Evolutionary conservation across 2,329 filamentous ascomycete genomes (phyloP).

Genomic region (Triangularia setosa): DNA sequence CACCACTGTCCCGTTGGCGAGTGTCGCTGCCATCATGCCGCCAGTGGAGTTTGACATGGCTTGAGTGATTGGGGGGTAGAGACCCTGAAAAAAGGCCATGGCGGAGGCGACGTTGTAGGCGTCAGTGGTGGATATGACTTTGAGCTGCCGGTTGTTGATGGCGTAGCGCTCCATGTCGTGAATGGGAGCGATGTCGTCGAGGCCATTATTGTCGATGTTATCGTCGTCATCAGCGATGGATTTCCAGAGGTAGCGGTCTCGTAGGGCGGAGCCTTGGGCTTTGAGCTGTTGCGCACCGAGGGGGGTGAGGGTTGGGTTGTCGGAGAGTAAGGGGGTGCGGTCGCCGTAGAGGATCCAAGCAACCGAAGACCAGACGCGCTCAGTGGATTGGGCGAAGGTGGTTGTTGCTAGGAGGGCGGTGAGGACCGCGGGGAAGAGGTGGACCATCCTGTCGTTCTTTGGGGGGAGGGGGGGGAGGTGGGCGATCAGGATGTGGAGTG

Average conservation of each 20-base stretch:
- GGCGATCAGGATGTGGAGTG: not conserved
- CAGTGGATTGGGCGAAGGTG: constrained; percentile 36
- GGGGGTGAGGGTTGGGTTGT: constrained; percentile 42
- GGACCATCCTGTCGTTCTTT: constrained; percentile 24
- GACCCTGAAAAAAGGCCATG: constrained; percentile 73
- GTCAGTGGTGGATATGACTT: constrained; percentile 39
- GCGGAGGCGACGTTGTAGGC: constrained; percentile 61
- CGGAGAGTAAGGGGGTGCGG: constrained; percentile 40
- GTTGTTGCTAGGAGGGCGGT: constrained; percentile 26
- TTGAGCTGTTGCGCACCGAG: constrained; percentile 51
- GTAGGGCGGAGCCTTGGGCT: constrained; percentile 45
- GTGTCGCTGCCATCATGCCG: constrained; percentile 25
- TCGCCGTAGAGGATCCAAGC: constrained; percentile 52
- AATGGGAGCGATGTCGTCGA: constrained; percentile 36
- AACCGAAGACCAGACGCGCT: constrained; percentile 47
- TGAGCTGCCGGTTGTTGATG: constrained; percentile 48
- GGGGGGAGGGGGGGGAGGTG: too few species aligned
- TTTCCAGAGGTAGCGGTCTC: constrained; percentile 44
- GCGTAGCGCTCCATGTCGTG: constrained; percentile 38
- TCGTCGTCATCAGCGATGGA: constrained; percentile 14
- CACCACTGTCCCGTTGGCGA: constrained; percentile 47
- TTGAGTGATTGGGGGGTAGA: constrained; percentile 68
- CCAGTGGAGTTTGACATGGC: constrained; percentile 36
- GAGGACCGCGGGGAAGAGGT: constrained; percentile 20
- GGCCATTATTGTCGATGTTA: constrained; percentile 7